Base-by-base conservation (phyloP, 2,329 filamentous ascomycete species). In the Gliomastix tumulicola region DNA sequence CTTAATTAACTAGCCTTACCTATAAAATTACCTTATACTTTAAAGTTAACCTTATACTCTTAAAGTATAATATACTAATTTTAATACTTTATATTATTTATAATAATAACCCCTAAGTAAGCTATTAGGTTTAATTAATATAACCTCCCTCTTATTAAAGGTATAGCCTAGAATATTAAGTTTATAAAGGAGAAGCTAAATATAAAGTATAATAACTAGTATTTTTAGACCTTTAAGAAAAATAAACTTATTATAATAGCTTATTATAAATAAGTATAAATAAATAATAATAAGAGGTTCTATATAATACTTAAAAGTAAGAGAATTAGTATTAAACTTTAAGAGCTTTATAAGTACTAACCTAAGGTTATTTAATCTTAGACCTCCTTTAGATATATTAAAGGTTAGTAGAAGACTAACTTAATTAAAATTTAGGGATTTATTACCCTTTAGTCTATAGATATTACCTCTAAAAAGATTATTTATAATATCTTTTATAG, bases 161-260 rank as follows among this genome's bases (percentile, higher is more conserved):
- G 6, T 35, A 35, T 10, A 16, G 22, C n/a, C 7, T 37, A 30
- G 34, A 35, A 34, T 18, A 11, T 18, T 16, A 25, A 35, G 25
- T 23, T 23, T 23, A 35, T 35, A 10, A 18, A 7, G 22, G n/a
- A 9, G 9, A 12, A 31, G 9, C 16, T 31, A 12, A 31, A 31
- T 28, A 28, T 31, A 16, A 21, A 17, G n/a, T 25, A 25, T 9
- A 25, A 28, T 28, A 28, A 28, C 12, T 28, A 28, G 15, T 28
- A 28, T 28, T 13, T 28, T 15, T 28, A 28, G 8, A 10, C 15
- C 25, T 28, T 8, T 28, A 28, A 13, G 30, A 23, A 19, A 31
- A 9, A 31, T 13, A 15, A 23, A 25, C 4, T 21, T 35, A 39
- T 17, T 21, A 17, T 39, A 25, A 40, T 25, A 25, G n/a, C n/a